Evolutionary conservation across 2,329 filamentous ascomycete genomes (phyloP), one percentile per base, ranked within the genome.

Genomic region (Colletotrichum tropicale): DNA sequence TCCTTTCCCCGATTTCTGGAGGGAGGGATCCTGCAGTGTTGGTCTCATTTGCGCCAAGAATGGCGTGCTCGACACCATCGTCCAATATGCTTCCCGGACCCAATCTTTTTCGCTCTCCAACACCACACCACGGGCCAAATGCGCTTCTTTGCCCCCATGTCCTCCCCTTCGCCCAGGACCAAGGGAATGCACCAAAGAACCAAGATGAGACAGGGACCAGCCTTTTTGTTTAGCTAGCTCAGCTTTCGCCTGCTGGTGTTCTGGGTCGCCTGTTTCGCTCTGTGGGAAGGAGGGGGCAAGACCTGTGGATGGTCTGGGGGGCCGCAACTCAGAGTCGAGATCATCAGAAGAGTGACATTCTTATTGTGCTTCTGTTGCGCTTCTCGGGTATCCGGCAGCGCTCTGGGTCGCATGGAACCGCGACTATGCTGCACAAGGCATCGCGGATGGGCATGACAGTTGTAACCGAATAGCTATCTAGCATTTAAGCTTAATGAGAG

Each of bases 31-130:
- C 38, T 70, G 67, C 36, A 56, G 38, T 55, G 70, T 66, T 75
- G 64, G 70, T 64, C 73, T 75, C 73, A 75, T 75, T 75, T 73
- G 21, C 73, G 73, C 73, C 73, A 75, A 75, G 73, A 43, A 75
- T 75, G 56, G 73, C 73, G 73, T 75, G 73, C 73, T 75, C 70
- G n/a, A 73, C 70, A 73, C 70, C 73, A 75, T 75, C 38, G 48
- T 75, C 73, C 73, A 68, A 75, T 68, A 73, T 75, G 73, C 70
- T 68, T 65, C 64, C 70, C 64, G 55, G 70, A 30, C 70, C 73
- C 64, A 65, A 55, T 71, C 52, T 16, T 73, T 75, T 72, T 62
- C 15, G 32, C 16, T 52, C 16, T 56, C 58, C 32, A 64, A 58
- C 43, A 64, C 56, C 30, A 65, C 34, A 26, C n/a, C 58, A 34